Conservation (phyloP, 495 filamentous ascomycete species). For the Lophiostoma macrostomum region DNA sequence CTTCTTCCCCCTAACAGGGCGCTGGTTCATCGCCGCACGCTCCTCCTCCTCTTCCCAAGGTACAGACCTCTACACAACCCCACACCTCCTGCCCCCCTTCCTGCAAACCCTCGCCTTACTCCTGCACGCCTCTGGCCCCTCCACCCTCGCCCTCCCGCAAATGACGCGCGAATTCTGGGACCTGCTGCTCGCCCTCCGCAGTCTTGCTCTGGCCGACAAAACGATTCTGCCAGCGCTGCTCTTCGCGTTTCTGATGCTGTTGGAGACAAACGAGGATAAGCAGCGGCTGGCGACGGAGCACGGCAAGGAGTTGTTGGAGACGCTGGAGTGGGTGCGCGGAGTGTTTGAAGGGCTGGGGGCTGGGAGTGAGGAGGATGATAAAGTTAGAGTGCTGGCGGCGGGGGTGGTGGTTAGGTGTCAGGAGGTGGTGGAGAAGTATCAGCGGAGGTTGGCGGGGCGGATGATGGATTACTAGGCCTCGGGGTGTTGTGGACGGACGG, state of each 20-base stretch:
- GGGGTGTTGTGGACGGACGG: too few species aligned
- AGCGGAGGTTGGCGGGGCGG: constrained; percentile 61
- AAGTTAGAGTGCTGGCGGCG: constrained; percentile 69
- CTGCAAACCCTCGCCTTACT: constrained; percentile 65
- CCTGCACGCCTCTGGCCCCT: constrained; percentile 62
- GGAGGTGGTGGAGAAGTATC: constrained; percentile 79
- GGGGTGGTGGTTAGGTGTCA: constrained; percentile 74
- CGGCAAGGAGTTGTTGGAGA: constrained; percentile 54
- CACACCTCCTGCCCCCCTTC: constrained; percentile 58
- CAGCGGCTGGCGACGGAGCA: constrained; percentile 56
- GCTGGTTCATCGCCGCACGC: constrained; percentile 49
- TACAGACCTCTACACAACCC: constrained; percentile 55
- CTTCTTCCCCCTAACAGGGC: constrained; percentile 70
- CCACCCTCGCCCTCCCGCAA: constrained; percentile 58
- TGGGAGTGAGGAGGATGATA: constrained; percentile 54
- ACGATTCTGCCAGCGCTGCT: constrained; percentile 69
- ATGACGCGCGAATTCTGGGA: constrained; percentile 72
- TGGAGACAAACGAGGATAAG: constrained; percentile 70
- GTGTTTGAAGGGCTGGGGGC: constrained; percentile 59
- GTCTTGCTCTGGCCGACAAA: constrained; percentile 50
- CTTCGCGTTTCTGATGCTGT: constrained; percentile 71
- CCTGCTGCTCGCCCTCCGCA: constrained; percentile 52
- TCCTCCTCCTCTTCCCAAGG: constrained; percentile 42
- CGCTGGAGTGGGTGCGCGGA: constrained; percentile 66
- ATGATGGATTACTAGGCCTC: constrained; percentile 54